Percentiles rank a stretch among this genome's conserved stretches.
phyloP scores from a whole-genome alignment of 257 asterid genomes.

The Scutellaria galericulata region DNA sequence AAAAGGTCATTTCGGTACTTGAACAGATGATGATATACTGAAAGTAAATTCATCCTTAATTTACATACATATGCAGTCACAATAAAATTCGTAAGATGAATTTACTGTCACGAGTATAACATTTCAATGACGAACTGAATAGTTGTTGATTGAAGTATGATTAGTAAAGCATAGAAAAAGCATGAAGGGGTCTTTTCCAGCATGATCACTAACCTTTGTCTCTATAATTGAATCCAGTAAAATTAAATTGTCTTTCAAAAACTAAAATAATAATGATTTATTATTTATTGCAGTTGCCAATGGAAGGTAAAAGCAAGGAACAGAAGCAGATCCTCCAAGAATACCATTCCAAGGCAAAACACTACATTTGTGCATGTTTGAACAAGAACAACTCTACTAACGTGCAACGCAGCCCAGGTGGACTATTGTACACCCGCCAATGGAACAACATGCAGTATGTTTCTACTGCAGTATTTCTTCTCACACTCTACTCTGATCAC shows the following conservation, averaged over 20 bases:
- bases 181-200: background rate
- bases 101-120: too few relatives aligned
- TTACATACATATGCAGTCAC: too few relatives aligned
- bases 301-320: slow-evolving; percentile 42
- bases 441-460: slow-evolving; percentile 99
- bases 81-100: too few relatives aligned
- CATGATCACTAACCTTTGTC: slow-evolving; percentile 19
- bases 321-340: slow-evolving; percentile 43
- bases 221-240: background rate
- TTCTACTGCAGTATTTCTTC: slow-evolving; percentile 57
- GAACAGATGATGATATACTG: too few relatives aligned
- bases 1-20: too few relatives aligned
- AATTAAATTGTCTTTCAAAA: background rate
- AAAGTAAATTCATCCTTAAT: too few relatives aligned
- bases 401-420: slow-evolving; percentile 80
- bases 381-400: slow-evolving; percentile 59
- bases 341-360: slow-evolving; percentile 62
- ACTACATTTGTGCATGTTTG: slow-evolving; percentile 66
- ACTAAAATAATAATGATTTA: too few relatives aligned
- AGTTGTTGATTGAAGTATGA: slow-evolving; percentile 31
- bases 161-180: slow-evolving; percentile 19
- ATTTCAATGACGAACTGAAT: background rate
- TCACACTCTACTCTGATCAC: slow-evolving; percentile 64
- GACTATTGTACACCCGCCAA: slow-evolving; percentile 73
- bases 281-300: slow-evolving; percentile 51